A percentile compares a stretch with the other conserved stretches of the same genome.
These are phyloP conservation scores for Saccharomyces pastorianus DNA, from an alignment of 1,139 yeast species.

Conservation along the genomic window DNA sequence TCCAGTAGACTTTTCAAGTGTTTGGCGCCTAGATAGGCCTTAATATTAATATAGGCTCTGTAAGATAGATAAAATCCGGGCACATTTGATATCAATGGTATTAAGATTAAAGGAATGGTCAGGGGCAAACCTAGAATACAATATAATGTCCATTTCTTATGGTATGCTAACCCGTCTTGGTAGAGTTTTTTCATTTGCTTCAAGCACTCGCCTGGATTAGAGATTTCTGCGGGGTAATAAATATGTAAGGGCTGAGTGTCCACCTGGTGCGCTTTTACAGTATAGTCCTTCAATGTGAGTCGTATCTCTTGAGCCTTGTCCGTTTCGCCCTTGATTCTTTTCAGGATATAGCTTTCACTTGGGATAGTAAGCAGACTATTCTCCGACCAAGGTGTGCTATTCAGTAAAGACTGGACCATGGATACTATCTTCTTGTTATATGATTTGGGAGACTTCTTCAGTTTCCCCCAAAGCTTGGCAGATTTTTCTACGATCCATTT, in stretches of 20 bases:
- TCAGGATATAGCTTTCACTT: constrained; percentile 30
- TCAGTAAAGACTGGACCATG: constrained; percentile 36
- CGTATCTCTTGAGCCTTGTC: constrained; percentile 5
- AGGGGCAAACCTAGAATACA: constrained; percentile 66
- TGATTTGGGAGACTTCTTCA: constrained; percentile 36
- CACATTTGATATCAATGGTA: constrained; percentile 83
- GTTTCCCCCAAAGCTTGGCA: constrained; percentile 40
- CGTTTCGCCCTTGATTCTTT: constrained; percentile 18
- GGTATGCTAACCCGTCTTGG: constrained; percentile 35
- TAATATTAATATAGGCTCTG: constrained; percentile 75
- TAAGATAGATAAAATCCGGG: constrained; percentile 86
- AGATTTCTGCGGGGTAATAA: constrained; percentile 28
- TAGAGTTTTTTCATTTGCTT: constrained; percentile 28
- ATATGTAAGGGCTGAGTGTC: constrained; percentile 18
- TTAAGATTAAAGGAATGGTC: constrained; percentile 67
- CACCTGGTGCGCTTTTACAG: constrained; percentile 7
- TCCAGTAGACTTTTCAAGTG: constrained; percentile 38
- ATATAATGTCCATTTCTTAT: constrained; percentile 37
- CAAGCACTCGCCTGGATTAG: constrained; percentile 20
- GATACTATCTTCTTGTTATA: constrained; percentile 39
- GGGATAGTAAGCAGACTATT: constrained; percentile 45
- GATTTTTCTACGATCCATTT: constrained; percentile 40
- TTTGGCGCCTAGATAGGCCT: constrained; percentile 68
- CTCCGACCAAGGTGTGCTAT: constrained; percentile 45
- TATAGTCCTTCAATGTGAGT: constrained; percentile 8